Base-by-base conservation (phyloP, 805 yeast genomes). In the Suhomyces emberorum region DNA sequence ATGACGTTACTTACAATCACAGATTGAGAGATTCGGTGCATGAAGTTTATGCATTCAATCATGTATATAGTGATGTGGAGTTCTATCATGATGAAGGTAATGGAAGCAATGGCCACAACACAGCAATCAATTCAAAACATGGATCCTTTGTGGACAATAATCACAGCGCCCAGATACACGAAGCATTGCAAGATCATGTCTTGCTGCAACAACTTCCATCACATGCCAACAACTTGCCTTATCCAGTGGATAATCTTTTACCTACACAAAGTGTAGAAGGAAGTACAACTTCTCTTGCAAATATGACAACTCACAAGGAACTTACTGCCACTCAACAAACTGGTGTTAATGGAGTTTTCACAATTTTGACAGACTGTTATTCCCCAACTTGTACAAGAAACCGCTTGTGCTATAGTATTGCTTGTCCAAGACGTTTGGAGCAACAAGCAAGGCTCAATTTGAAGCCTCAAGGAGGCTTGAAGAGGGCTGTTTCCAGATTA, bases 371-470 rank as follows among this genome's bases (percentile, higher is more conserved):
- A 0, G 96, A 89, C 54, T 93, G 98, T 63, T 93, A 93, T 54
- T 88, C 97, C 0, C 96, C 98, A 22, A 93, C 98, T 0, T 93
- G 98, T 63, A 81, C 96, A 4, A 70, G 95, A 34, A 95, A 87
- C 51, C 70, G 77, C 22, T 66, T 91, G 26, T 93, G 98, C 62
- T 93, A 93, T 61, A 85, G 95, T 28, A 89, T 93, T 48, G 95
- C 96, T 9, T 93, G 98, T 63, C 98, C 98, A 11, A 76, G 96
- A 48, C 75, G 98, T 44, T 68, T 93, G 33, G 98, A 91, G 61
- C 98, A 93, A 60, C 98, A 91, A 55, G 95, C 96, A 3, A 72
- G 98, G 41, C 72, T 87, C 34, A 88, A 89, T 50, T 73, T 87
- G 78, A 86, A 86, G 56, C 87, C 93, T 2, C 83, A 84, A 51